A percentile compares a stretch with the other conserved stretches of the same genome.
Conservation (phyloP, 164 flowering plant species). For the Santalum album region DNA sequence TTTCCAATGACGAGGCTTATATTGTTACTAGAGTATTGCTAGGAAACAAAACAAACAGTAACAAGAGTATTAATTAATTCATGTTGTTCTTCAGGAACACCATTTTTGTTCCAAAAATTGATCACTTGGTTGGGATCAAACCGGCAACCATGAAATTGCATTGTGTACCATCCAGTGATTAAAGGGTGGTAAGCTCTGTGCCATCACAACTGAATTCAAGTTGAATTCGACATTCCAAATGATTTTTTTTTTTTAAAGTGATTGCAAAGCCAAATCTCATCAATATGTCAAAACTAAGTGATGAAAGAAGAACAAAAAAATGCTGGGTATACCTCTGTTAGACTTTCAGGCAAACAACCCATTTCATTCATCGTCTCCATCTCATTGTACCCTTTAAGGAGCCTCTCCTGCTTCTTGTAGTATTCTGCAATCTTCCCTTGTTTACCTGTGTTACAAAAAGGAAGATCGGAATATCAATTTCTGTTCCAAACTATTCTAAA, state of each 20-base stretch:
- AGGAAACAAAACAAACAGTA: background rate
- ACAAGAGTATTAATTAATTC: background rate
- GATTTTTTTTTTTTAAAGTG: no score
- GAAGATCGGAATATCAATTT: no score
- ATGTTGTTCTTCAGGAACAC: background rate
- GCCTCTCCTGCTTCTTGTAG: slow-evolving; percentile 74
- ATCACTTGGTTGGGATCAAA: no score
- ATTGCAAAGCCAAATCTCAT: no score
- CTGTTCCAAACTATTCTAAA: background rate
- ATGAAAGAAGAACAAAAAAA: slow-evolving; percentile 1
- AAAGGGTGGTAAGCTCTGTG: no score
- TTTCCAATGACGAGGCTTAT: background rate
- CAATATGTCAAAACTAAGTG: background rate
- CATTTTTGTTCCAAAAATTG: no score
- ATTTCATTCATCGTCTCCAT: slow-evolving; percentile 55
- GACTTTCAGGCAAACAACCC: slow-evolving; percentile 43
- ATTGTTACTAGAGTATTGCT: background rate
- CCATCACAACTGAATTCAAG: no score
- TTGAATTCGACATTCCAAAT: no score
- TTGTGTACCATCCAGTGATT: no score
- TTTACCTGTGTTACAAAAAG: slow-evolving; percentile 26
- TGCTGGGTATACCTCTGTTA: slow-evolving; percentile 44
- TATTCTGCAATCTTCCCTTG: slow-evolving; percentile 57
- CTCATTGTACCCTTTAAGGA: slow-evolving; percentile 73
- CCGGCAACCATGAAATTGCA: no score